Evolutionary conservation across 176 grass and related monocot species (phyloP).

Genomic region (Oryza meridionalis): DNA sequence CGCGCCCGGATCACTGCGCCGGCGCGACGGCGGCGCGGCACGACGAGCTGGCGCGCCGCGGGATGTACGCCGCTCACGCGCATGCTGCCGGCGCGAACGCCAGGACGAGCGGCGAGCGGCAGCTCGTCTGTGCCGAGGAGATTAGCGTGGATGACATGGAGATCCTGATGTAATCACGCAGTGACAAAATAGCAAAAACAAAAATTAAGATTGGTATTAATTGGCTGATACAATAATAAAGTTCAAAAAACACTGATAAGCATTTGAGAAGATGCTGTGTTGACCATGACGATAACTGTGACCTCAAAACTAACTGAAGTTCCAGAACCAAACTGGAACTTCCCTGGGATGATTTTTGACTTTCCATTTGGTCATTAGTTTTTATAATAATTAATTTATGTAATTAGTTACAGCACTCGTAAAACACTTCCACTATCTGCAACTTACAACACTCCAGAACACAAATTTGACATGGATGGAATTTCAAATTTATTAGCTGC

Average conservation of each 20-base stretch:
- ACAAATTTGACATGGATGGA: too few species aligned
- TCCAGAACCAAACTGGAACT: background rate
- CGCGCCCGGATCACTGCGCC: background rate
- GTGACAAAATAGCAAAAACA: background rate
- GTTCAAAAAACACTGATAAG: background rate
- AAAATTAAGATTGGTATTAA: background rate
- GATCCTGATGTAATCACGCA: conserved; percentile 45
- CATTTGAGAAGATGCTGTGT: background rate
- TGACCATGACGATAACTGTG: background rate
- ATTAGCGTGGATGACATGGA: conserved; percentile 54
- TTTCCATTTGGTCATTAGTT: background rate
- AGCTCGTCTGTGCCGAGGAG: conserved; percentile 9
- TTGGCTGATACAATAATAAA: conserved; percentile 1
- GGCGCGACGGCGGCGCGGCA: background rate
- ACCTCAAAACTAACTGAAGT: background rate
- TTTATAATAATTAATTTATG: too few species aligned
- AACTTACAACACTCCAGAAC: too few species aligned
- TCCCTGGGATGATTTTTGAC: background rate
- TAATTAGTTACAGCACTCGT: too few species aligned
- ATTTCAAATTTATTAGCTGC: background rate
- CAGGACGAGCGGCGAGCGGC: background rate
- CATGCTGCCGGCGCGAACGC: background rate
- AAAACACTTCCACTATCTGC: too few species aligned
- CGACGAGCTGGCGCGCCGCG: background rate
- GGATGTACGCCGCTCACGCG: background rate